Conservation (phyloP, 129 eudicot species). For the Mikania micrantha region DNA sequence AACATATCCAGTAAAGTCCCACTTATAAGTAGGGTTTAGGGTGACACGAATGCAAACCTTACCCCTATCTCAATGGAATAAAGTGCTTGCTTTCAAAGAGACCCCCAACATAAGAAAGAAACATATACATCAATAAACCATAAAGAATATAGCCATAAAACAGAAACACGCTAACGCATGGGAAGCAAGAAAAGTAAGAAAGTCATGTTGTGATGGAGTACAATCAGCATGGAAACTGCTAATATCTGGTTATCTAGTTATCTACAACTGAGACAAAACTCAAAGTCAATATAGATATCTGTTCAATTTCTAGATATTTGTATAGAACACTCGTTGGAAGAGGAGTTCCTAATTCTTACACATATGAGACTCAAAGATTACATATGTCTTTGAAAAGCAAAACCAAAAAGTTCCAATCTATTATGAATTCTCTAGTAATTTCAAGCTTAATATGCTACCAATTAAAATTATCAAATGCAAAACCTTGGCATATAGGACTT, state of each 20-base stretch:
- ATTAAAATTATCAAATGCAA: neutral
- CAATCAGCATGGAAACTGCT: neutral
- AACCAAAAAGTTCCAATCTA: neutral
- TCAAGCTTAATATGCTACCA: neutral
- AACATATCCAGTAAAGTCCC: no score
- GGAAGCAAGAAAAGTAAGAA: conserved; percentile 1
- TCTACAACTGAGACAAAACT: neutral
- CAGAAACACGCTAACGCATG: neutral
- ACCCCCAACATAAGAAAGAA: no score
- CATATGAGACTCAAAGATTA: no score
- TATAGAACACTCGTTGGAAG: no score
- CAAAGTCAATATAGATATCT: neutral
- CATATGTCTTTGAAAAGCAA: neutral
- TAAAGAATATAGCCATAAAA: neutral
- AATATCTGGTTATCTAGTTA: no score
- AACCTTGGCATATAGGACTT: conserved; percentile 1
- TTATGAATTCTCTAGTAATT: neutral
- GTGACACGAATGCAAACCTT: no score
- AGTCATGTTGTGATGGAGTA: neutral
- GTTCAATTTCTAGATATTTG: no score
- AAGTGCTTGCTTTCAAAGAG: no score
- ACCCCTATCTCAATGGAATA: no score
- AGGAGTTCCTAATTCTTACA: no score
- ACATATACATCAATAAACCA: no score
- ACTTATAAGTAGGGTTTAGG: no score